These are phyloP conservation scores for Lantana camara DNA, from an alignment of 257 asterid species.

Conservation along the genomic window DNA sequence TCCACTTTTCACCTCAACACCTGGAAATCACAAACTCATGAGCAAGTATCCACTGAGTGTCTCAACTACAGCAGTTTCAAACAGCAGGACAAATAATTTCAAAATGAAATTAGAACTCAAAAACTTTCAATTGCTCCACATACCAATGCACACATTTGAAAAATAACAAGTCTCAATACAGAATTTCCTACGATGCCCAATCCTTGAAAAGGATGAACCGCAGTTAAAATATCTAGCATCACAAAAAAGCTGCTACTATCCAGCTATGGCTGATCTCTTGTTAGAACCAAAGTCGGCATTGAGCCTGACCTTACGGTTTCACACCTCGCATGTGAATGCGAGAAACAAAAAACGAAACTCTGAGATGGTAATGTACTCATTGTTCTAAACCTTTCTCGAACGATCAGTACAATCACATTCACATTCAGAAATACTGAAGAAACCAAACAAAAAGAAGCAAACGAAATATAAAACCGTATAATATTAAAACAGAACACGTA, in stretches of 20 bases:
- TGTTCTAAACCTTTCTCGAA: background rate
- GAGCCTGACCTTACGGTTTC: background rate
- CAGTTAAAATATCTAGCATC: background rate
- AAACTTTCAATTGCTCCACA: no score
- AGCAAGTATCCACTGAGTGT: background rate
- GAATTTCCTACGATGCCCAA: background rate
- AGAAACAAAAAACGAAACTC: background rate
- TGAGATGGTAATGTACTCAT: background rate
- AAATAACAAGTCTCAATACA: background rate
- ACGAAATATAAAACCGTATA: background rate
- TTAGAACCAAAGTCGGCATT: background rate
- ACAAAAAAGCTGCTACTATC: background rate
- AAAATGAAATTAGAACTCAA: background rate
- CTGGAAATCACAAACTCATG: slow-evolving; percentile 33
- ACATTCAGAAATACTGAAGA: background rate
- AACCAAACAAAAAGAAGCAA: background rate
- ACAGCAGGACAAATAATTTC: background rate
- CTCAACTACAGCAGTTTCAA: no score
- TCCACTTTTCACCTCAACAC: slow-evolving; percentile 73
- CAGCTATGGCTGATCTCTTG: no score
- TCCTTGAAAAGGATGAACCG: no score
- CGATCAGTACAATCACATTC: background rate
- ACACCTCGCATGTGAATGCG: background rate
- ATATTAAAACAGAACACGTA: background rate
- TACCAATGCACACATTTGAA: background rate